Evolutionary conservation across 1,284 basidiomycete genomes (phyloP), one percentile per base, ranked within the genome.

Genomic region (Meira miltonrushii): DNA sequence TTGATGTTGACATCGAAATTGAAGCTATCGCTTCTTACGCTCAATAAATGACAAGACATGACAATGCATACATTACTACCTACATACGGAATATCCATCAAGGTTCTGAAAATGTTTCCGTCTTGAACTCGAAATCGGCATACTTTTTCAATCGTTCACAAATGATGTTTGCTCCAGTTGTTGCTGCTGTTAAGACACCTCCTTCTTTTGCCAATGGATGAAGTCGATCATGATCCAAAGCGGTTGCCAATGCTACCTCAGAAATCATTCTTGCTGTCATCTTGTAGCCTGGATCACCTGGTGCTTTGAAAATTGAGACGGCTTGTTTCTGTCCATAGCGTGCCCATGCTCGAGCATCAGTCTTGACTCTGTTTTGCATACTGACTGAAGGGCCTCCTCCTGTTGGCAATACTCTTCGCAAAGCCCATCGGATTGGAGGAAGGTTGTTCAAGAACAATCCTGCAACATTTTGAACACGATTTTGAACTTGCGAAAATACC

Each of bases 191-290:
- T 19, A 53, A 25, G 8, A 38, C 25, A 39, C 50, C 50, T 7
- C 50, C 50, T 39, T 53, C 19, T n/a, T n/a, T 28, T 53, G 50
- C 50, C 11, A 53, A 33, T 23, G 46, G 46, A 23, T 53, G 37
- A 13, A 41, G 23, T 19, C n/a, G 3, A 41, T 15, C 28, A 13
- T 17, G 37, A 13, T 41, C 50, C 23, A 33, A 19, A 41, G 28
- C 50, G 38, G 37, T 28, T 5, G 37, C 12, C 6, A 53, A 23
- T 13, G 50, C 50, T 4, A n/a, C 17, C 15, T 53, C 50, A 13
- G 28, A n/a, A 39, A 53, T 53, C 50, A 53, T 53, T 25, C 37
- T n/a, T 19, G 50, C 50, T 4, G 50, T 41, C 12, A 12, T 41
- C 5, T 19, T 41, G 15, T 53, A 53, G 8, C 50, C 50, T 39